Evolutionary conservation across 2,329 filamentous ascomycete genomes (phyloP).

Genomic region (Bertia moriformis): DNA sequence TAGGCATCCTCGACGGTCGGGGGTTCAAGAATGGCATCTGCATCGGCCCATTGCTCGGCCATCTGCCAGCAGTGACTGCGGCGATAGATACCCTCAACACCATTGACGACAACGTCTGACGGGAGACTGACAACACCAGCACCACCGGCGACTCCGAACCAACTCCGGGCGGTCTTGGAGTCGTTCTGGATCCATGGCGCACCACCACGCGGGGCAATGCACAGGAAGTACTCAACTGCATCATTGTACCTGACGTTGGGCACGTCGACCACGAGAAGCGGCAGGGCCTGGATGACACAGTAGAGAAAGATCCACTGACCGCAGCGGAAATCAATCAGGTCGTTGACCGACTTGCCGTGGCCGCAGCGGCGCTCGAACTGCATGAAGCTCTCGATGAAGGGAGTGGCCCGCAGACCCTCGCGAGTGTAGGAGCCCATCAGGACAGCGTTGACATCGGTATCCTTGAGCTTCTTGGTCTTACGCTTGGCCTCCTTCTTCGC

Average conservation of each 20-base stretch:
- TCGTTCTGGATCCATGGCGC: constrained; percentile 30
- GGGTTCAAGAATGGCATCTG: constrained; percentile 19
- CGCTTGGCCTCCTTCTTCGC: constrained; percentile 36
- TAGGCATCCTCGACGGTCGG: constrained; percentile 15
- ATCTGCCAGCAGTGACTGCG: constrained; percentile 56
- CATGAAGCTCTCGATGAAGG: constrained; percentile 30
- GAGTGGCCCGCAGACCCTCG: constrained; percentile 11
- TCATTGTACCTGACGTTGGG: constrained; percentile 28
- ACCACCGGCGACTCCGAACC: constrained; percentile 28
- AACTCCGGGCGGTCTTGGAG: constrained; percentile 22
- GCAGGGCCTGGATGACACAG: constrained; percentile 31
- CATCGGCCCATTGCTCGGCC: constrained; percentile 38
- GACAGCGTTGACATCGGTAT: constrained; percentile 41
- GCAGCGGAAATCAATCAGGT: constrained; percentile 26
- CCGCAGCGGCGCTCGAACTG: constrained; percentile 29
- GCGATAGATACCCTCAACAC: constrained; percentile 53
- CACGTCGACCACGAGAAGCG: constrained; percentile 33
- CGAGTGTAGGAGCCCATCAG: constrained; percentile 42
- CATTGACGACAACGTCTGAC: constrained; percentile 43
- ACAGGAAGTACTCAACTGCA: constrained; percentile 36
- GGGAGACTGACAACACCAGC: constrained; percentile 46
- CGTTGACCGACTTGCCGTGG: constrained; percentile 25
- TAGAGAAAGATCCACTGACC: constrained; percentile 40
- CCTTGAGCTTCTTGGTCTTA: constrained; percentile 32
- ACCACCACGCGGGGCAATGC: constrained; percentile 29